A percentile compares a stretch with the other conserved stretches of the same genome.
phyloP scores from a whole-genome alignment of 768 basidiomycete genomes.

The Calocybe cyanea region DNA sequence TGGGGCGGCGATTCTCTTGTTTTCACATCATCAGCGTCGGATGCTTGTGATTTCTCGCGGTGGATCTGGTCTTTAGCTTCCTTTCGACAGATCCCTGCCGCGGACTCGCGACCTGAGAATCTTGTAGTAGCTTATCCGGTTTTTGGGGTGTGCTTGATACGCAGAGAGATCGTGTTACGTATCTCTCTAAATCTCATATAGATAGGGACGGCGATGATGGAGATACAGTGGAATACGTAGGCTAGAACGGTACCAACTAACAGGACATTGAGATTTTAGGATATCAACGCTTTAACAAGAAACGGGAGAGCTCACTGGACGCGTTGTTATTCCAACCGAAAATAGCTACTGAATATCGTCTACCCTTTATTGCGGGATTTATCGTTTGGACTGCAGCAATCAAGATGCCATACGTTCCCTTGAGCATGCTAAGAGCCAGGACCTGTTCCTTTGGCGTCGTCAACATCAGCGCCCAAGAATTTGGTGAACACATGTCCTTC shows the following conservation, averaged over 20 bases:
- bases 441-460: slow-evolving; percentile 65
- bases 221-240: slow-evolving; percentile 92
- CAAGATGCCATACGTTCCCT: slow-evolving; percentile 85
- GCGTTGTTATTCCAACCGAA: slow-evolving; percentile 89
- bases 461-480: slow-evolving; percentile 70
- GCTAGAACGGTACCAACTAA: slow-evolving; percentile 72
- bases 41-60: no score
- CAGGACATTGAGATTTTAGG: no score
- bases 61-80: slow-evolving; percentile 15
- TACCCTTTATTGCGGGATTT: slow-evolving; percentile 54
- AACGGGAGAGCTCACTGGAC: slow-evolving; percentile 38
- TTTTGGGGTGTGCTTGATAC: slow-evolving; percentile 31
- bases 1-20: no score
- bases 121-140: no score
- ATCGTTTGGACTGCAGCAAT: slow-evolving; percentile 72
- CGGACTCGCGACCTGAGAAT: slow-evolving; percentile 54
- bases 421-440: slow-evolving; percentile 81
- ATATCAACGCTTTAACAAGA: neutral
- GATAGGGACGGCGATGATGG: slow-evolving; percentile 64
- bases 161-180: slow-evolving; percentile 9
- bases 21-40: no score
- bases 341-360: slow-evolving; percentile 79
- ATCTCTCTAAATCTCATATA: slow-evolving; percentile 65
- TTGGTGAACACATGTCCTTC: slow-evolving; percentile 62
- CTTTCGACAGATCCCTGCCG: slow-evolving; percentile 35